These are phyloP conservation scores for Mycena albidolilacea DNA, from an alignment of 768 basidiomycete species.

Conservation along the genomic window DNA sequence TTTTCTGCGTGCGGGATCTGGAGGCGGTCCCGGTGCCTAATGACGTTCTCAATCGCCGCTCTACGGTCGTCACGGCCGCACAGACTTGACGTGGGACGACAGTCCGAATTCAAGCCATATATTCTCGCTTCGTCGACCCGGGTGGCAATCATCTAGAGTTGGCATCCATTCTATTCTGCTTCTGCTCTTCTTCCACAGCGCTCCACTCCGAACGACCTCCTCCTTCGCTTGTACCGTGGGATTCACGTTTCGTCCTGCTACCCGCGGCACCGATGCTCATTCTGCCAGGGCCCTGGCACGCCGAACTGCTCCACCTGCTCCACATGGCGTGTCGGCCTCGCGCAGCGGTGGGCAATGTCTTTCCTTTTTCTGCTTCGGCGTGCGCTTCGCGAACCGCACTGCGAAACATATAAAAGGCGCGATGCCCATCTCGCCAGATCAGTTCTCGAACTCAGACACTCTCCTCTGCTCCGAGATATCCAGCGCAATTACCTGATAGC, in stretches of 20 bases:
- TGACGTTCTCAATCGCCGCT: slow-evolving; percentile 5
- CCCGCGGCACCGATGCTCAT: not conserved
- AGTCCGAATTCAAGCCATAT: not conserved
- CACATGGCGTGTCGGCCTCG: not conserved
- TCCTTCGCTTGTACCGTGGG: not conserved
- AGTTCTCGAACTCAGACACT: not conserved
- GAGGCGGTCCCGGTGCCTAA: not conserved
- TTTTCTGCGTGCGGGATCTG: not conserved
- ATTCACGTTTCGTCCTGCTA: slow-evolving; percentile 1
- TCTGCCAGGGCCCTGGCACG: not conserved
- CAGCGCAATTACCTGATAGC: not conserved
- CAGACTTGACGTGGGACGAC: slow-evolving; percentile 6
- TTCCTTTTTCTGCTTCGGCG: not conserved
- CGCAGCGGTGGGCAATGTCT: not conserved
- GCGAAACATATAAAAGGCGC: slow-evolving; percentile 3
- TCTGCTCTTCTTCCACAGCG: not conserved
- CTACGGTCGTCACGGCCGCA: not conserved
- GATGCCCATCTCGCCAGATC: not conserved
- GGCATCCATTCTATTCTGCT: not conserved
- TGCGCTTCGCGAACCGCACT: not conserved
- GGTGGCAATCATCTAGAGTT: not conserved
- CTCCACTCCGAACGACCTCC: not conserved
- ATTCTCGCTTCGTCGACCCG: not conserved
- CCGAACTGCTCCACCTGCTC: not conserved
- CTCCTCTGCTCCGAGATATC: not conserved